Evolutionary conservation across 1,284 basidiomycete species (phyloP).

Genomic region (Cryptococcus sp.): DNA sequence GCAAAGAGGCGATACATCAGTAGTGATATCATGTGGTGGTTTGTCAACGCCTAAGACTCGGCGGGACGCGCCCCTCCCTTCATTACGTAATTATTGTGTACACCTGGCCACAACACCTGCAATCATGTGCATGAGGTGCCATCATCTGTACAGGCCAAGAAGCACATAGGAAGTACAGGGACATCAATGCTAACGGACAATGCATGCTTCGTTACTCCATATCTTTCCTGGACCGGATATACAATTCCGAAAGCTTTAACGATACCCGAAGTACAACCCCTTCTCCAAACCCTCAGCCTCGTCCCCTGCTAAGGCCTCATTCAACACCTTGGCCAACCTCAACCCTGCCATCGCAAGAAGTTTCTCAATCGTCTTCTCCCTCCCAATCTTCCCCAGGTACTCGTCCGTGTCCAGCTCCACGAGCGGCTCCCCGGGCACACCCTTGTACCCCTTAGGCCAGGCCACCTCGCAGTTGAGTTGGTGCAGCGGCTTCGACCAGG

Average conservation of each 20-base stretch:
- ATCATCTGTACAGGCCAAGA: no score
- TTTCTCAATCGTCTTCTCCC: constrained; percentile 71
- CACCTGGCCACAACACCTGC: no score
- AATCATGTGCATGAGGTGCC: no score
- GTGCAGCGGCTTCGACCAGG: constrained; percentile 62
- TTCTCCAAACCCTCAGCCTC: constrained; percentile 4
- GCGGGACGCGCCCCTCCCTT: no score
- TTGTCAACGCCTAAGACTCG: no score
- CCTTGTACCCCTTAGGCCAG: constrained; percentile 61
- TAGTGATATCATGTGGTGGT: no score
- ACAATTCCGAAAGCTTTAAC: background rate
- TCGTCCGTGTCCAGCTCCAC: constrained; percentile 81
- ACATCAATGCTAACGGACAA: no score
- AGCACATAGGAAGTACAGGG: no score
- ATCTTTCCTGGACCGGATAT: background rate
- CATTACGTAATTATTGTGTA: no score
- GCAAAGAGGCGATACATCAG: no score
- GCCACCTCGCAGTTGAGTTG: constrained; percentile 71
- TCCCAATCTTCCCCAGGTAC: constrained; percentile 67
- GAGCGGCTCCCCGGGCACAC: constrained; percentile 45
- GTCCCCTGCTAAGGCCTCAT: constrained; percentile 46
- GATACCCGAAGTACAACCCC: constrained; percentile 25
- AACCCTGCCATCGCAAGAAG: constrained; percentile 76
- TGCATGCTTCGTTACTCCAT: no score
- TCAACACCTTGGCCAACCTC: constrained; percentile 74